A percentile compares a stretch with the other conserved stretches of the same genome.
These are phyloP conservation scores for Hibiscus trionum DNA, from an alignment of 345 rosid species.

Conservation along the genomic window DNA sequence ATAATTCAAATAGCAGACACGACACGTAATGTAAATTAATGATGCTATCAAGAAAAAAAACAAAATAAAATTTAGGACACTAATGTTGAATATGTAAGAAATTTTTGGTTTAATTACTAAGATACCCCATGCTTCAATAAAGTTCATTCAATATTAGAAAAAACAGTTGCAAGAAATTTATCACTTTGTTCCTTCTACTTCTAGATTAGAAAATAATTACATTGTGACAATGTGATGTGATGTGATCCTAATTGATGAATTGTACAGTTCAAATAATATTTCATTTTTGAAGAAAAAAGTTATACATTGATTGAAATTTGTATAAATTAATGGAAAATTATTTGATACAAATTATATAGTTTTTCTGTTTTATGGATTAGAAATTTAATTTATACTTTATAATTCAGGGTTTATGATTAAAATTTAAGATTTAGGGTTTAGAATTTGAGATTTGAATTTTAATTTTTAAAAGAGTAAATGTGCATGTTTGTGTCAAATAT, in stretches of 20 bases:
- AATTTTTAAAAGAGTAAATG: no score
- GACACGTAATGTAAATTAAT: neutral
- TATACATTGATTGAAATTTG: neutral
- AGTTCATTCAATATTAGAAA: neutral
- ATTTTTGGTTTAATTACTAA: neutral
- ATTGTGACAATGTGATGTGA: neutral
- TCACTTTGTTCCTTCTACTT: neutral
- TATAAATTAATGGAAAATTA: neutral
- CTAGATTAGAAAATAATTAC: neutral
- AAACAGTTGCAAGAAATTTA: neutral
- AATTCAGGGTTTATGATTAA: no score
- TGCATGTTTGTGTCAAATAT: no score
- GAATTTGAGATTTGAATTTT: no score
- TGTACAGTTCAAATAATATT: neutral
- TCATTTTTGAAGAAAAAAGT: neutral
- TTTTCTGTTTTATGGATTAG: no score
- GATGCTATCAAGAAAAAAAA: neutral
- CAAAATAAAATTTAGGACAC: neutral
- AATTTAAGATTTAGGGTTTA: no score
- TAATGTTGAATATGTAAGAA: neutral
- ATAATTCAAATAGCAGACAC: neutral
- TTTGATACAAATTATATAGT: no score
- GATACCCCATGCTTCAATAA: neutral
- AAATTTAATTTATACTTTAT: no score
- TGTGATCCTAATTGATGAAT: neutral